Percentiles rank a stretch among this genome's conserved stretches.
Conservation (phyloP, 2,329 filamentous ascomycete genomes). For the Coniochaeta sp. region DNA sequence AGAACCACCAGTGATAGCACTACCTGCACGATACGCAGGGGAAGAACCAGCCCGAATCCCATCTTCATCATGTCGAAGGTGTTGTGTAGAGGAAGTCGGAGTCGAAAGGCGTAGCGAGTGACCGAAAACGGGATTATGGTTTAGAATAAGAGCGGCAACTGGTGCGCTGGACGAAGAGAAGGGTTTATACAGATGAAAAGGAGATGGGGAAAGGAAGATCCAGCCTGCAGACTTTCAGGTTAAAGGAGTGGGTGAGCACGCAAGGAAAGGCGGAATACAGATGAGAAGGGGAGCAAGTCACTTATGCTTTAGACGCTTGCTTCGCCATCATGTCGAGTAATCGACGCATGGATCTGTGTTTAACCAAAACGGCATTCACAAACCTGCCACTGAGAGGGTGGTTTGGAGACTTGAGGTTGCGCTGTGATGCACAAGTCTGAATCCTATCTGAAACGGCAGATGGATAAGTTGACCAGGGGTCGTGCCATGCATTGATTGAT, state of each 20-base stretch:
- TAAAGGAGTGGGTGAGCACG: slow-evolving; percentile 2
- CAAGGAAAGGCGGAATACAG: slow-evolving; percentile 2
- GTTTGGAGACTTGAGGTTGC: not conserved
- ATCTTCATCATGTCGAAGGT: slow-evolving; percentile 30
- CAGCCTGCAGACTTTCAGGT: slow-evolving; percentile 4
- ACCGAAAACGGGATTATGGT: slow-evolving; percentile 10
- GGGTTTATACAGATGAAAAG: slow-evolving; percentile 10
- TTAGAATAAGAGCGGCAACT: slow-evolving; percentile 13
- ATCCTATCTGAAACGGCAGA: slow-evolving; percentile 19
- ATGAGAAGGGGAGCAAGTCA: slow-evolving; percentile 5
- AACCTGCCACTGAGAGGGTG: not conserved
- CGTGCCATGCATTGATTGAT: slow-evolving; percentile 14
- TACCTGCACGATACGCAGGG: slow-evolving; percentile 37
- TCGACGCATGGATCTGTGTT: slow-evolving; percentile 1
- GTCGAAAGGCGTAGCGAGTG: slow-evolving; percentile 3
- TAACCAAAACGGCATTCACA: not conserved
- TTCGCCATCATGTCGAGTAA: not conserved
- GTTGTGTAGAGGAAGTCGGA: not conserved
- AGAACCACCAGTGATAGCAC: slow-evolving; percentile 38
- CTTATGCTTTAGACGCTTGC: slow-evolving; percentile 4
- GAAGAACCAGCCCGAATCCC: slow-evolving; percentile 30
- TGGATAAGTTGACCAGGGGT: slow-evolving; percentile 13
- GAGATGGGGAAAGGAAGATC: slow-evolving; percentile 2
- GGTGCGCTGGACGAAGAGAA: slow-evolving; percentile 19
- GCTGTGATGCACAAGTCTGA: slow-evolving; percentile 15